Percentiles rank a stretch among this genome's conserved stretches.
Conservation (phyloP, 176 grass and related monocot species). For the Avena insularis region DNA sequence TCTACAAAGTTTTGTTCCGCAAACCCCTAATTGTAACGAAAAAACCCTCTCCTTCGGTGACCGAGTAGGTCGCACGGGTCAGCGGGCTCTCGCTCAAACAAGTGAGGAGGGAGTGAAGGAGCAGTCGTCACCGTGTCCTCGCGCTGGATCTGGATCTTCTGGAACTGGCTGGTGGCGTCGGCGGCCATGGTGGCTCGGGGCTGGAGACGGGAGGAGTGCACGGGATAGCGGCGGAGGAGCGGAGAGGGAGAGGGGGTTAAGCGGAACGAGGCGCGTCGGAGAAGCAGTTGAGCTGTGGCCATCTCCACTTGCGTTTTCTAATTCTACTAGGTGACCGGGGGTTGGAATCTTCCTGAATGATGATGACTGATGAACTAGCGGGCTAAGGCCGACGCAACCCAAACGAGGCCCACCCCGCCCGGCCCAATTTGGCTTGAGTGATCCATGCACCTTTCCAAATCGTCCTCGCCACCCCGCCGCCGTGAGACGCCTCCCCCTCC, state of each 20-base stretch:
- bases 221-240: slow-evolving; percentile 29
- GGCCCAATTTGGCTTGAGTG: neutral
- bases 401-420: neutral
- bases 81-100: neutral
- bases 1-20: neutral
- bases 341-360: too few species aligned
- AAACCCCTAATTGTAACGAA: neutral
- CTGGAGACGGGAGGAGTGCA: slow-evolving; percentile 19
- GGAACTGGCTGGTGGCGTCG: slow-evolving; percentile 50
- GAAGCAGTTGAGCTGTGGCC: slow-evolving; percentile 42
- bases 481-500: too few species aligned
- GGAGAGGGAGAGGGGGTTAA: neutral
- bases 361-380: neutral
- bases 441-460: neutral
- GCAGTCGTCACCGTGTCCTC: slow-evolving; percentile 59
- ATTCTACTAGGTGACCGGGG: neutral
- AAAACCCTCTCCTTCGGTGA: neutral
- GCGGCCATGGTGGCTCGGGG: slow-evolving; percentile 58
- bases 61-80: neutral
- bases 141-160: slow-evolving; percentile 87
- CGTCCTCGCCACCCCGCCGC: too few species aligned
- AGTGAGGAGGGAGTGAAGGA: neutral
- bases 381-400: neutral
- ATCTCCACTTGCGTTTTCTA: slow-evolving; percentile 9
- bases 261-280: slow-evolving; percentile 35